Evolutionary conservation across 345 rosid species (phyloP), one percentile per base, ranked within the genome.

Genomic region (Bruguiera gymnorhiza): DNA sequence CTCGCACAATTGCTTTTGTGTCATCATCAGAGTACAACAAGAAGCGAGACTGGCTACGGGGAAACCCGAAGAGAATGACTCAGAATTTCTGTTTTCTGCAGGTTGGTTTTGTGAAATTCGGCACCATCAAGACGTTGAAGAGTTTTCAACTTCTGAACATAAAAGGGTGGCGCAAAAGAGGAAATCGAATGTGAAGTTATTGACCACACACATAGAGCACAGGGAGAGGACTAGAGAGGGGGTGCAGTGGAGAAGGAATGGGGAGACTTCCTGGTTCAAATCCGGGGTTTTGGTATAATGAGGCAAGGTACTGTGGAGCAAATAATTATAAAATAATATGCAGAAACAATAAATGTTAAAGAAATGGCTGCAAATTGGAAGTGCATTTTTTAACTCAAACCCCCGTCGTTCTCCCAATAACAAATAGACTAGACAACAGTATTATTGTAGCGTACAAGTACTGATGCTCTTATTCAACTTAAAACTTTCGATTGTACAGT

Each of bases 181-280:
- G 31, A 70, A 71, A 36, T 64, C 48, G 71, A 65, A 37, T 68
- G n/a, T n/a, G 68, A 52, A 70, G 23, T 3, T n/a, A 67, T n/a
- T 58, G 71, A 70, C 31, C 68, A 56, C 62, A 65, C 75, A 65
- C 75, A 76, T 71, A 56, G 60, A 78, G n/a, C 6, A 27, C 31
- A 24, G 24, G 48, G 46, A 72, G 30, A 52, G 65, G 24, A 54
- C 5, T 54, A 7, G 50, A 74, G 65, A 76, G 59, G 72, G 66
- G 53, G 23, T 27, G 46, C 21, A 7, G 73, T 51, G 60, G 27
- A 71, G 80, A 67, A 75, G 53, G 85, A 78, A 70, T 70, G 77
- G 74, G 82, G 84, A 76, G 84, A 76, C 61, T 84, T 83, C 82
- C 78, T 76, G 79, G 81, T 89, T 91, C 89, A 87, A 89, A 87